Base-by-base conservation (phyloP, 2,329 filamentous ascomycete genomes). In the Botryosphaeria dothidea region DNA sequence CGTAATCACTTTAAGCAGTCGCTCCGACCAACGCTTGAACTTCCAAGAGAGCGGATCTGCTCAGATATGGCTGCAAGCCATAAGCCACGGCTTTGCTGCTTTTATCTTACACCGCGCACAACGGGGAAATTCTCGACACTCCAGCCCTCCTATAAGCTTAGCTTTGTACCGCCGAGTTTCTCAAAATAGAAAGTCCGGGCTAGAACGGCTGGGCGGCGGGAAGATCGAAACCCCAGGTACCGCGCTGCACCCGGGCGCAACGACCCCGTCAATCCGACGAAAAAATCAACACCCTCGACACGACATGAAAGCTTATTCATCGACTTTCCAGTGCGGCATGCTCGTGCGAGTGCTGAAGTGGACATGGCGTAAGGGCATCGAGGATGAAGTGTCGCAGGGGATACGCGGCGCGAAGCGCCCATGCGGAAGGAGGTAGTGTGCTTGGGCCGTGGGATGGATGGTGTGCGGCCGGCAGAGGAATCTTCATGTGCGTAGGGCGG, bases 401-500 rank as follows among this genome's bases (percentile, higher is more conserved):
- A 11, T 17, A 23, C 7, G 23, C 41, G 56, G 56, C 25, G n/a
- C 15, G 11, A 15, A 8, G 38, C 17, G 56, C 56, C 25, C 17
- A 60, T 46, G 41, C 38, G 56, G 56, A 60, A 60, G 56, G 56
- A 60, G 56, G 56, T 45, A 46, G 56, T n/a, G 56, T 31, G 56
- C 54, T 41, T 57, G 54, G 36, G 52, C 15, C 31, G 11, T 25
- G 51, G 19, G 31, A 27, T 13, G 13, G 19, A 38, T 36, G 21
- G 41, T 7, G 31, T 31, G 34, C 27, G 31, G 52, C 13, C 23
- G 36, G 13, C 21, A 36, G 41, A 31, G 15, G 25, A 60, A 60
- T 60, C 56, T 60, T 60, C 56, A 60, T 60, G 56, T 58, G 54
- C 54, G 54, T 58, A 58, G 54, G 54, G 54, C 54, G 38, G 38